Evolutionary conservation across 495 filamentous ascomycete genomes (phyloP), one percentile per base, ranked within the genome.

Genomic region (Penicillium herquei): DNA sequence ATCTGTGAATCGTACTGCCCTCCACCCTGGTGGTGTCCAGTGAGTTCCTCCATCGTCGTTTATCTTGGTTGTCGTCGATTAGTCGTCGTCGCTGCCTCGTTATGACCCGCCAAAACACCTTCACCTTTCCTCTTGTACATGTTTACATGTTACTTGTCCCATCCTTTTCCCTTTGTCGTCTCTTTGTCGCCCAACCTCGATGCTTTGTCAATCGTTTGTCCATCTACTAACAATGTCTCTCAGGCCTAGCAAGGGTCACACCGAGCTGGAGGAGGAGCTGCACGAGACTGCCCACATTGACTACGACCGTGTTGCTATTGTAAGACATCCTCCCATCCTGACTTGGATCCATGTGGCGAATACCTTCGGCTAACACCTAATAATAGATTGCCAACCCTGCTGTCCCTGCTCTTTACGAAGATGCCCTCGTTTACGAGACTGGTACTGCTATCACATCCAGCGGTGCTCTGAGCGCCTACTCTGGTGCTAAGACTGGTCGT

Each of bases 201-300:
- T n/a, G 1, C 21, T 2, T 26, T 26, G 21, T 26, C 21, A 26
- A 26, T 4, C 21, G 1, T 26, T 26, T 26, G 21, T 26, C 21
- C 21, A 26, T 26, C 21, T 4, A 26, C 74, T 77, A 71, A 81
- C 65, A 17, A 45, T 67, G 40, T 49, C 52, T 46, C 52, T 42
- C 68, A 95, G 91, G 69, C 89, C 92, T 35, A 80, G 87, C 71
- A 78, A 79, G 64, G 87, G 94, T 67, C 92, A 96, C 84, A 96
- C 92, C 32, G 93, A 97, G 72, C 83, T 97, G 51, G 92, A 98
- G 77, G 92, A 97, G 79, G 91, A 96, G 72, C 87, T 98, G 40
- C 93, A 98, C 73, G 91, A 98, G 76, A 92, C 90, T 72, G 95
- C 94, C 63, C 92, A 98, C 82, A 98, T 98, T 76, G 94, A 98